Conservation (phyloP, 148 eudicot genomes). For the Nepenthes mirabilis region DNA sequence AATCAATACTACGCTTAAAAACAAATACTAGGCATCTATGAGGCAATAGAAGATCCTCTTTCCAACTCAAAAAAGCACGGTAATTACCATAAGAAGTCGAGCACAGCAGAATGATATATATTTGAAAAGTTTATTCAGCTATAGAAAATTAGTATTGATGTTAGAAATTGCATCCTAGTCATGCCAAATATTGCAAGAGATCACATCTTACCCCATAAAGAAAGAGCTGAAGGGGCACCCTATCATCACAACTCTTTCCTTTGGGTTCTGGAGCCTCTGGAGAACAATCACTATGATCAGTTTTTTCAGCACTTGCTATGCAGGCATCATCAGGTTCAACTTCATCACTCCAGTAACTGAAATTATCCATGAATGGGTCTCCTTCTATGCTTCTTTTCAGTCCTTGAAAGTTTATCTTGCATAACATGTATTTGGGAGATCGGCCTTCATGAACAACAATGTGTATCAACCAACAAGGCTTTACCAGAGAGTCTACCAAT, state of each 20-base stretch:
- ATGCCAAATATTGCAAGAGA: not conserved
- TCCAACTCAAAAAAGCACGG: no score
- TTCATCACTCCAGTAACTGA: constrained; percentile 16
- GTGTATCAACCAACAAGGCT: constrained; percentile 6
- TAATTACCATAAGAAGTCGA: no score
- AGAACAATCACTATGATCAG: constrained; percentile 12
- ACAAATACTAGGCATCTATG: no score
- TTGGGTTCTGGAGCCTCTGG: constrained; percentile 16
- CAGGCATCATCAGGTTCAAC: constrained; percentile 23
- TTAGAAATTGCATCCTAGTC: not conserved
- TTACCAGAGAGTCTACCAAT: not conserved
- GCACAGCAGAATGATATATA: no score
- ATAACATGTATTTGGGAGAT: constrained; percentile 56
- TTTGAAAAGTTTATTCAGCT: no score
- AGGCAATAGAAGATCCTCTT: no score
- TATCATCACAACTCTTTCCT: constrained; percentile 19
- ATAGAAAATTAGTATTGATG: not conserved
- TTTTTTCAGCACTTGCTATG: constrained; percentile 15
- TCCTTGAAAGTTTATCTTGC: constrained; percentile 44
- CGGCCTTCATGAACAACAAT: constrained; percentile 49
- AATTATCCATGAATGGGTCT: constrained; percentile 15
- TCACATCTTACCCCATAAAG: constrained; percentile 73
- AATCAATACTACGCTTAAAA: no score
- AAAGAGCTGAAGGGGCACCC: constrained; percentile 38
- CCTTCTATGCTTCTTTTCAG: constrained; percentile 14